These are phyloP conservation scores for Rosa rugosa DNA, from an alignment of 306 rosid species.

Conservation along the genomic window DNA sequence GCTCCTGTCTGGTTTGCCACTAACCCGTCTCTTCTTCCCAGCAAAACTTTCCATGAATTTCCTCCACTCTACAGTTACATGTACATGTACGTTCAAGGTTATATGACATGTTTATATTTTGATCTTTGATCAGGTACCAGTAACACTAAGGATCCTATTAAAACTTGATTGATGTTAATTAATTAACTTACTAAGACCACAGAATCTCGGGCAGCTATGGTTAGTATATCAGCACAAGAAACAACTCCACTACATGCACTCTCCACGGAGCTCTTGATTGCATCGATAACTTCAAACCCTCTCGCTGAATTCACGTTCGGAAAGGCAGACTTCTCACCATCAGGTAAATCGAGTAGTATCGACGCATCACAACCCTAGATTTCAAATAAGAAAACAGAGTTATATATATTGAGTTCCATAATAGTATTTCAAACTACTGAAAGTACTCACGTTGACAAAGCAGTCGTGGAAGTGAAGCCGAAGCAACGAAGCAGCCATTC, in stretches of 20 bases:
- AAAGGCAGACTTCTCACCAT: constrained; percentile 53
- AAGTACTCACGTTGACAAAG: constrained; percentile 70
- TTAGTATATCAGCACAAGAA: constrained; percentile 81
- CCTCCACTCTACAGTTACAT: constrained; percentile 68
- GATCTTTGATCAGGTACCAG: neutral
- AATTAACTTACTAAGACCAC: constrained; percentile 55
- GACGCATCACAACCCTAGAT: constrained; percentile 90
- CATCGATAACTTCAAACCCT: constrained; percentile 78
- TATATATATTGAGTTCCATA: neutral
- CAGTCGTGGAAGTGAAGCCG: constrained; percentile 97
- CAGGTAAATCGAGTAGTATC: constrained; percentile 63
- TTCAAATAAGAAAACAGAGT: neutral
- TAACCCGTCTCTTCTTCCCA: constrained; percentile 80
- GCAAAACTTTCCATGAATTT: constrained; percentile 57
- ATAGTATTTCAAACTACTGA: neutral
- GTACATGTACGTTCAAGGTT: neutral
- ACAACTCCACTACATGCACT: constrained; percentile 71
- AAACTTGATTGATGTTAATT: neutral
- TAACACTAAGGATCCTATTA: neutral
- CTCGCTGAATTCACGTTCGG: constrained; percentile 76
- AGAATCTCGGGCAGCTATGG: constrained; percentile 85
- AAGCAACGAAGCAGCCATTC: constrained; percentile 89
- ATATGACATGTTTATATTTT: neutral
- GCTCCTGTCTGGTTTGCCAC: constrained; percentile 59
- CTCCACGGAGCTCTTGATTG: constrained; percentile 76